phyloP scores from a whole-genome alignment of 306 rosid species.

The Begonia masoniana region DNA sequence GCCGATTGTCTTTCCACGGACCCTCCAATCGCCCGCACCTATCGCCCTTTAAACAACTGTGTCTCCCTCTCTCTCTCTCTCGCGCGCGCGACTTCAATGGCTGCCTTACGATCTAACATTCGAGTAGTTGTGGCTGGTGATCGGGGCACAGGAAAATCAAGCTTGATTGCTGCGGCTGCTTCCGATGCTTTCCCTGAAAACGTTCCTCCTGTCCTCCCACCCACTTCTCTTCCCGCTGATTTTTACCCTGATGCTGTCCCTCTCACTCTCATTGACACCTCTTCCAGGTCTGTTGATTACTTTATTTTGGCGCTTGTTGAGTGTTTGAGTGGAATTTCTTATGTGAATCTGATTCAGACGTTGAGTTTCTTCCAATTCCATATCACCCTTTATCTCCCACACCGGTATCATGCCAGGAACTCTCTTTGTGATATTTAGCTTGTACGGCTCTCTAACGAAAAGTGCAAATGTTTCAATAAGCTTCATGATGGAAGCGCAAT shows the following conservation, averaged over 20 bases:
- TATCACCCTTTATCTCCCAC: background rate
- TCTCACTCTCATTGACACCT: slow-evolving; percentile 59
- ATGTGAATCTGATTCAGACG: background rate
- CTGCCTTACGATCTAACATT: slow-evolving; percentile 10
- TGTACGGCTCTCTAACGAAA: no score
- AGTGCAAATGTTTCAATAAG: no score
- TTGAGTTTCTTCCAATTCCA: background rate
- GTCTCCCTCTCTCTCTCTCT: no score
- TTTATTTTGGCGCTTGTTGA: no score
- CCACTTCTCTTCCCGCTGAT: slow-evolving; percentile 60
- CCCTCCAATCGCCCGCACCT: no score
- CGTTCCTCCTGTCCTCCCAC: slow-evolving; percentile 58
- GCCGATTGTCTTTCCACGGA: no score
- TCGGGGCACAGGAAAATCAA: slow-evolving; percentile 55
- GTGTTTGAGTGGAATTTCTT: background rate
- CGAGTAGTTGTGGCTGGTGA: slow-evolving; percentile 69
- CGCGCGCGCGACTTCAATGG: no score
- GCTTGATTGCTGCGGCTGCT: slow-evolving; percentile 51
- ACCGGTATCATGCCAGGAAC: no score
- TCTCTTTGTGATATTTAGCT: no score
- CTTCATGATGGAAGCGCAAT: no score
- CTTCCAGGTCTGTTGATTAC: slow-evolving; percentile 40
- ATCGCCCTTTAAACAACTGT: no score
- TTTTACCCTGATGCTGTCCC: slow-evolving; percentile 56
- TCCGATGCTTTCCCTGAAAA: slow-evolving; percentile 49